Evolutionary conservation across 805 yeast genomes (phyloP).

Genomic region (Kodamaea kaohsiungensis): DNA sequence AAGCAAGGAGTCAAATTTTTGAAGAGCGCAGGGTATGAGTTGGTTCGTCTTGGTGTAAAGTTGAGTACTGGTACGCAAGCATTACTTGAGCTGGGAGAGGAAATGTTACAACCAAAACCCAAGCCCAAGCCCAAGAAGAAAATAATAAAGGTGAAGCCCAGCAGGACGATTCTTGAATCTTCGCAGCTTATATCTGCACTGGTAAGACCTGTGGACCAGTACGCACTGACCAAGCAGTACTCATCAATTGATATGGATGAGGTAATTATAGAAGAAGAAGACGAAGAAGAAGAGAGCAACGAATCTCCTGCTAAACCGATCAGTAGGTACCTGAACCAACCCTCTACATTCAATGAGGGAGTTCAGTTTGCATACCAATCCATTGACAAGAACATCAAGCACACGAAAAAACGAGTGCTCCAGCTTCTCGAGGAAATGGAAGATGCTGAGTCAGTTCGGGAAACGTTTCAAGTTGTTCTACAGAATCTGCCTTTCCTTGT

Average conservation of each 20-base stretch:
- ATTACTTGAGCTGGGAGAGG: slow-evolving; percentile 76
- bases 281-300: slow-evolving; percentile 24
- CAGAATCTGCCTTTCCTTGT: slow-evolving; percentile 79
- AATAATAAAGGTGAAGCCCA: background rate
- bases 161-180: slow-evolving; percentile 4
- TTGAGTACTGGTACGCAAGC: slow-evolving; percentile 87
- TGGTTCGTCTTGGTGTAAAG: slow-evolving; percentile 79
- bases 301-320: slow-evolving; percentile 31
- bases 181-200: slow-evolving; percentile 10
- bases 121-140: slow-evolving; percentile 2
- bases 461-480: slow-evolving; percentile 65
- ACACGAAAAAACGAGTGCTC: slow-evolving; percentile 64
- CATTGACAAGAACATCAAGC: slow-evolving; percentile 62
- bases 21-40: slow-evolving; percentile 75
- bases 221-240: slow-evolving; percentile 26
- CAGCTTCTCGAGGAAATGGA: slow-evolving; percentile 62
- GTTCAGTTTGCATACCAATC: slow-evolving; percentile 72
- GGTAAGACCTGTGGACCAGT: slow-evolving; percentile 17
- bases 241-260: slow-evolving; percentile 26
- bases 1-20: slow-evolving; percentile 76
- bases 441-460: slow-evolving; percentile 65
- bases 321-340: slow-evolving; percentile 85
- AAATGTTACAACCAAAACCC: slow-evolving; percentile 28
- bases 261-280: slow-evolving; percentile 18
- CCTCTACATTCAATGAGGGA: slow-evolving; percentile 69